These are phyloP conservation scores for Acanthochlamys bracteata DNA, from an alignment of 106 monocot genomes.

Conservation along the genomic window DNA sequence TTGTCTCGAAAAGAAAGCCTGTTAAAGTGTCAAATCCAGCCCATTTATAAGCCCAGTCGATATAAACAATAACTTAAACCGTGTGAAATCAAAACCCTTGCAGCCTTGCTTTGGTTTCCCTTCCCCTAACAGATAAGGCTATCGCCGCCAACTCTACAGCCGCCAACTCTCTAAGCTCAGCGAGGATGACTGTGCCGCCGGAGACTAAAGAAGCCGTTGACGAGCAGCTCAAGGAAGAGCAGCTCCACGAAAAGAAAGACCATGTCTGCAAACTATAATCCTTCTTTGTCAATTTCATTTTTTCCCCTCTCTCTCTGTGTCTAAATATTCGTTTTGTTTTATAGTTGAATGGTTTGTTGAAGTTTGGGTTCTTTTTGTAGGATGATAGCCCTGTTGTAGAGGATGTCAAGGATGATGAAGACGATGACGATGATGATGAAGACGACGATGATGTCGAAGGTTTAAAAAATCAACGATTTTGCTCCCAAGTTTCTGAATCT, in stretches of 20 bases:
- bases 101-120: not conserved
- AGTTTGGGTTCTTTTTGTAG: not conserved
- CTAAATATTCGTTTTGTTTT: not conserved
- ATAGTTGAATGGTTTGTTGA: not conserved
- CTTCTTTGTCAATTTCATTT: not conserved
- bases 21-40: too few species aligned
- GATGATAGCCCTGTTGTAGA: slow-evolving; percentile 4
- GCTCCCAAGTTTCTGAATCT: not conserved
- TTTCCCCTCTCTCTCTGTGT: not conserved
- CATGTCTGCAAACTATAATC: not conserved
- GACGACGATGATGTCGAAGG: not conserved
- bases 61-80: too few species aligned
- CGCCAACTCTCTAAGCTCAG: too few species aligned
- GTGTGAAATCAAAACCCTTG: not conserved
- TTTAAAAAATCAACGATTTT: not conserved
- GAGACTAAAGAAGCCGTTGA: not conserved
- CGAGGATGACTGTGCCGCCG: not conserved
- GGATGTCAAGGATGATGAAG: slow-evolving; percentile 9
- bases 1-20: too few species aligned
- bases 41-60: too few species aligned
- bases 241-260: not conserved
- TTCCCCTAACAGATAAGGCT: not conserved
- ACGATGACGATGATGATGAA: slow-evolving; percentile 6
- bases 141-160: too few species aligned
- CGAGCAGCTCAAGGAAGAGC: slow-evolving; percentile 13